Conservation (phyloP, 148 eudicot genomes). For the Cornus suecica region DNA sequence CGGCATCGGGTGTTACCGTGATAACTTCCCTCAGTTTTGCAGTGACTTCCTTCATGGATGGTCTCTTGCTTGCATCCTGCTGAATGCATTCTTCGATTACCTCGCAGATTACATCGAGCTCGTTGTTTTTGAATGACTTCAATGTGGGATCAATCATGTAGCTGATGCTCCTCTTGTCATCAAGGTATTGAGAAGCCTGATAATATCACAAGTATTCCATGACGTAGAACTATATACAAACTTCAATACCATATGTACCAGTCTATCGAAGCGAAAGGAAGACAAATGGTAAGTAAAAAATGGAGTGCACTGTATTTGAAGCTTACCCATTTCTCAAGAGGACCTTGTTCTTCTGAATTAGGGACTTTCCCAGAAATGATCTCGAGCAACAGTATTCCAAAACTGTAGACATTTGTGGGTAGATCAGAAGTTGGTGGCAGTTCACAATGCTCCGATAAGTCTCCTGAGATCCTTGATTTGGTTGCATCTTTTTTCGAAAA, state of each 20-base stretch:
- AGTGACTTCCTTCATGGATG: slow-evolving; percentile 46
- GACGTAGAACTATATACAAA: not conserved
- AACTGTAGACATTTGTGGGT: slow-evolving; percentile 61
- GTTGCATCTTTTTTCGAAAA: slow-evolving; percentile 38
- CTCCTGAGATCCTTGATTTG: slow-evolving; percentile 32
- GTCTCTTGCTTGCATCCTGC: slow-evolving; percentile 46
- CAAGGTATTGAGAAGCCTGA: slow-evolving; percentile 55
- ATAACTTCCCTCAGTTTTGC: slow-evolving; percentile 47
- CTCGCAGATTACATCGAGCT: slow-evolving; percentile 65
- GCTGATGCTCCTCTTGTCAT: slow-evolving; percentile 32
- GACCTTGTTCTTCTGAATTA: slow-evolving; percentile 58
- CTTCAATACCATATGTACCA: not conserved
- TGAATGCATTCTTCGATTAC: slow-evolving; percentile 58
- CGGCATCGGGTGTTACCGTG: slow-evolving; percentile 59
- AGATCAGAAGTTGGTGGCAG: slow-evolving; percentile 37
- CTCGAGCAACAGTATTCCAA: slow-evolving; percentile 80
- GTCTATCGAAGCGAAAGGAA: slow-evolving; percentile 1
- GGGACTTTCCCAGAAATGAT: slow-evolving; percentile 70
- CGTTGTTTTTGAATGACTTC: slow-evolving; percentile 54
- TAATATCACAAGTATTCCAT: not conserved
- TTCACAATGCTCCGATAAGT: slow-evolving; percentile 34
- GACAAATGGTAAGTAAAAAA: not conserved
- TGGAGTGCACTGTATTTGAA: not conserved
- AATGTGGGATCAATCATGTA: slow-evolving; percentile 59
- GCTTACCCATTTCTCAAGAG: slow-evolving; percentile 69